Base-by-base conservation (phyloP, 768 basidiomycete species). In the Tremella fuciformis region DNA sequence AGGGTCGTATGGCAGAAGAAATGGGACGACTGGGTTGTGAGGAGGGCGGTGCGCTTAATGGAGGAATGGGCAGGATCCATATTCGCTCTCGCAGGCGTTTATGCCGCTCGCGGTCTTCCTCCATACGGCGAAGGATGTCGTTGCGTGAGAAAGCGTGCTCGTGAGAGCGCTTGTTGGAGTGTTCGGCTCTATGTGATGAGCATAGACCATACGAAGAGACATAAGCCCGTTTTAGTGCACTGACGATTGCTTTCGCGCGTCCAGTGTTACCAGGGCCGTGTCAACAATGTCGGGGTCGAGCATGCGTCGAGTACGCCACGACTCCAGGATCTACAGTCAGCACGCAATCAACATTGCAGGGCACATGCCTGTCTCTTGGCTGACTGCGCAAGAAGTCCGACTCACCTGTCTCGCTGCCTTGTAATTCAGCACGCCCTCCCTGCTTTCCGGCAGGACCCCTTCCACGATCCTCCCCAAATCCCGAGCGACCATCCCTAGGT, bases 311-410 rank as follows among this genome's bases (percentile, higher is more conserved):
- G 81, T 86, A 40, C 89, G 80, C 90, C 91, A 93, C 63, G 83
- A 90, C 75, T 92, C 89, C n/a, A 96, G 81, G 25, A 94, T 90
- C 91, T 92, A 60, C 15, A 49, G n/a, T n/a, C n/a, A n/a, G n/a
- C n/a, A n/a, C n/a, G n/a, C n/a, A n/a, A n/a, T n/a, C n/a, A n/a
- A n/a, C n/a, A n/a, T n/a, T n/a, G n/a, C n/a, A n/a, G n/a, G n/a
- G n/a, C n/a, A n/a, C n/a, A n/a, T n/a, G n/a, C n/a, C n/a, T n/a
- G n/a, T n/a, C n/a, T n/a, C n/a, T 22, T 22, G 22, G 25, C 39
- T 41, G 9, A 8, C 7, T 29, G 25, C n/a, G 26, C 40, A 16
- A 13, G 47, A 49, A 8, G 38, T 26, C 0, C 8, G 11, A 73
- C 82, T 22, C 51, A 88, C 91, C 81, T 93, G 91, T 71, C 86